A percentile compares a stretch with the other conserved stretches of the same genome.
Evolutionary conservation across 768 basidiomycete species (phyloP).

Genomic region (Dacryopinax primogenitus): DNA sequence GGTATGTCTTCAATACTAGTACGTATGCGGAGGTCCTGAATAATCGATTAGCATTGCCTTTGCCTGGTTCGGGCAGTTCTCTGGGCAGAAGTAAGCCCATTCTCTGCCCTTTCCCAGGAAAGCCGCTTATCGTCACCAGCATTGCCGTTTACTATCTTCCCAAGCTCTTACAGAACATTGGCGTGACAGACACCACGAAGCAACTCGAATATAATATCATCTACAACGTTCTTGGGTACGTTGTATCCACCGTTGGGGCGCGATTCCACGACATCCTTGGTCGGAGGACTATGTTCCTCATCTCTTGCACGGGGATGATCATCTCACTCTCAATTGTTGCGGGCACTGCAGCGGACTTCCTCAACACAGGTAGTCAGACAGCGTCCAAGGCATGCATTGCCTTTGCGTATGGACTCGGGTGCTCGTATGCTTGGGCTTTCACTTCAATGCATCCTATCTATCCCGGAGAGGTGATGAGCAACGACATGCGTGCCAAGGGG

Average conservation of each 20-base stretch:
- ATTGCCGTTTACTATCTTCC: constrained; percentile 28
- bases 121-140: background rate
- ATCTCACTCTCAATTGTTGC: background rate
- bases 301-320: background rate
- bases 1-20: background rate
- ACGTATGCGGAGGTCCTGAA: background rate
- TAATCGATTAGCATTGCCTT: constrained; percentile 11
- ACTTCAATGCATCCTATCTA: constrained; percentile 31
- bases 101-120: background rate
- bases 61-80: constrained; percentile 11
- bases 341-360: background rate
- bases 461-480: constrained; percentile 55
- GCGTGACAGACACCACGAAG: constrained; percentile 37
- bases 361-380: background rate
- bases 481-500: constrained; percentile 47
- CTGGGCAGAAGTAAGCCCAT: background rate
- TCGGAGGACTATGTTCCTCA: background rate
- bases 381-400: background rate
- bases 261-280: background rate
- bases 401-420: background rate
- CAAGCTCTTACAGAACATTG: constrained; percentile 41
- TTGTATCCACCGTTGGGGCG: constrained; percentile 37
- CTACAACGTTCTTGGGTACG: constrained; percentile 39
- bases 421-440: background rate
- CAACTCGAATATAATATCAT: constrained; percentile 43